Evolutionary conservation across 2,329 filamentous ascomycete species (phyloP).

Genomic region (Huntiella moniliformis): DNA sequence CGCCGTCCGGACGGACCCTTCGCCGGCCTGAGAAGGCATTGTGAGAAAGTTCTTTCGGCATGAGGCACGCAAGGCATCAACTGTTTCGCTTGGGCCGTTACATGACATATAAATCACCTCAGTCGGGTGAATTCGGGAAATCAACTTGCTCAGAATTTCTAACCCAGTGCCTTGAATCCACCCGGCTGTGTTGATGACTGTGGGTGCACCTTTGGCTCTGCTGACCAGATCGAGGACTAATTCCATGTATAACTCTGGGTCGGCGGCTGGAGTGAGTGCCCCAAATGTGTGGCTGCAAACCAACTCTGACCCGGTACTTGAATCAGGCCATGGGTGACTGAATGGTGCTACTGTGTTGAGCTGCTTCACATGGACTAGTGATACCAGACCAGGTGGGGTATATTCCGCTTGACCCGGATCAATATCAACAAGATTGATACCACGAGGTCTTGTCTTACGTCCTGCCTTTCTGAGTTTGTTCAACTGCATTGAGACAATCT

Average conservation of each 20-base stretch:
- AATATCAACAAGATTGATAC: slow-evolving; percentile 48
- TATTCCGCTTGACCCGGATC: slow-evolving; percentile 67
- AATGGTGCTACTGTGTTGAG: slow-evolving; percentile 51
- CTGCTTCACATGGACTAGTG: slow-evolving; percentile 39
- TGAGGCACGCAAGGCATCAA: slow-evolving; percentile 31
- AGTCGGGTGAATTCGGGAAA: slow-evolving; percentile 33
- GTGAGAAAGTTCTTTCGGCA: slow-evolving; percentile 26
- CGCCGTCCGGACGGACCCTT: slow-evolving; percentile 38
- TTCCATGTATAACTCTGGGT: slow-evolving; percentile 46
- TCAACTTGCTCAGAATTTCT: slow-evolving; percentile 40
- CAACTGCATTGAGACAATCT: slow-evolving; percentile 34
- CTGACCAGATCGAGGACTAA: slow-evolving; percentile 45
- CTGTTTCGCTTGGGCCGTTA: slow-evolving; percentile 37
- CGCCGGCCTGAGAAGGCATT: slow-evolving; percentile 41
- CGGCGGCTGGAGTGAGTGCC: slow-evolving; percentile 43
- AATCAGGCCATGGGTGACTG: slow-evolving; percentile 29
- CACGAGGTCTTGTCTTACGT: slow-evolving; percentile 11
- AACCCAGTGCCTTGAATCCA: slow-evolving; percentile 56
- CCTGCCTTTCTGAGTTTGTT: slow-evolving; percentile 13
- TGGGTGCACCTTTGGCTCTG: slow-evolving; percentile 35
- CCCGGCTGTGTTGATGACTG: slow-evolving; percentile 57
- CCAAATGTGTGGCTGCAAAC: slow-evolving; percentile 49
- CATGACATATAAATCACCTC: slow-evolving; percentile 52
- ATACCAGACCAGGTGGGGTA: slow-evolving; percentile 48
- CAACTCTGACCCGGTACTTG: slow-evolving; percentile 16